phyloP scores from a whole-genome alignment of 768 basidiomycete genomes.

The Lactarius sanguifluus region DNA sequence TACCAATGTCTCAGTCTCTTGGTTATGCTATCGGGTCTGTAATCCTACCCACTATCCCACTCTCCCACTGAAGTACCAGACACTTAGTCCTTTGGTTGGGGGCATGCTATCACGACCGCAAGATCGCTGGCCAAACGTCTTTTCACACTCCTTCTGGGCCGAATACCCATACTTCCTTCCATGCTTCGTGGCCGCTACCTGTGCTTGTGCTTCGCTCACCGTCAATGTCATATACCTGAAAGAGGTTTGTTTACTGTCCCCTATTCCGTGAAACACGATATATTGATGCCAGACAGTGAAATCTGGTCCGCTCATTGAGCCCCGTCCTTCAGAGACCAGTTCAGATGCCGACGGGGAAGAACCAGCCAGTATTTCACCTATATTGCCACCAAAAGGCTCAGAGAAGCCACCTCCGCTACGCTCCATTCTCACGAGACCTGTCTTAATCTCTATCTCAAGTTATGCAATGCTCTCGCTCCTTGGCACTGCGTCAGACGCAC shows the following conservation, averaged over 20 bases:
- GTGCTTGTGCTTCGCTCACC: background rate
- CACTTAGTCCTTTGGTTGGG: constrained; percentile 25
- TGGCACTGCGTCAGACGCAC: constrained; percentile 41
- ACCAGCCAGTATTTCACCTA: background rate
- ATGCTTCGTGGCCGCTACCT: constrained; percentile 15
- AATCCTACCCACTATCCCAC: too few species aligned
- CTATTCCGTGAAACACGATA: background rate
- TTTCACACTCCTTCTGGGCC: constrained; percentile 28
- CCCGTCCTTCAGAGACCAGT: background rate
- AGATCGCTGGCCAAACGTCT: constrained; percentile 27
- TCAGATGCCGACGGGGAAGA: background rate
- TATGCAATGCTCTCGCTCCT: constrained; percentile 45
- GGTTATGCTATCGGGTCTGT: too few species aligned
- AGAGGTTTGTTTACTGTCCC: background rate
- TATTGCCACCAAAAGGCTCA: background rate
- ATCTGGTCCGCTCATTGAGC: background rate
- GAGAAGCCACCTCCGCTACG: constrained; percentile 36
- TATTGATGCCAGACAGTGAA: background rate
- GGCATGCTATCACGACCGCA: constrained; percentile 31
- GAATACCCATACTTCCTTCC: constrained; percentile 32
- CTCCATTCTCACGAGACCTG: constrained; percentile 20
- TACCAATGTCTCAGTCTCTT: background rate
- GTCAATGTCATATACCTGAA: background rate
- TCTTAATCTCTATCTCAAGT: constrained; percentile 46
- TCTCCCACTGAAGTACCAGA: background rate